Evolutionary conservation across 164 flowering plant genomes (phyloP).

Genomic region (Tinospora cordifolia): DNA sequence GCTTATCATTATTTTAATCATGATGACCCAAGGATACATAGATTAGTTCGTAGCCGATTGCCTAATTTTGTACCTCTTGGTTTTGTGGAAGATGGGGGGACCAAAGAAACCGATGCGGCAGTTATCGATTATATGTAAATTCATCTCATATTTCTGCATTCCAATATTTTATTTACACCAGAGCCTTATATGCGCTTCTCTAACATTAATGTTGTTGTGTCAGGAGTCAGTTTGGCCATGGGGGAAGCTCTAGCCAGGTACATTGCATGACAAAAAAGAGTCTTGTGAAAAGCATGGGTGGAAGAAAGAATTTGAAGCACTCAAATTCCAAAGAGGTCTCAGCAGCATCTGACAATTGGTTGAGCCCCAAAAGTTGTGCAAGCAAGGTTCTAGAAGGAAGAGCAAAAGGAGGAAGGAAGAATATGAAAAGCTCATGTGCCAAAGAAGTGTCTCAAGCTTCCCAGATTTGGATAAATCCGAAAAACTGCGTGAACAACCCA

Average conservation of each 20-base stretch:
- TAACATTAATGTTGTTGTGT: constrained; percentile 6
- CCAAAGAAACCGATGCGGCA: constrained; percentile 26
- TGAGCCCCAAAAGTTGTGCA: constrained; percentile 37
- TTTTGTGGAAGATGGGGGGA: constrained; percentile 20
- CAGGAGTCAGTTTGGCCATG: constrained; percentile 70
- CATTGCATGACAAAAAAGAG: neutral
- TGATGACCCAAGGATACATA: constrained; percentile 59
- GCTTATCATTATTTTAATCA: constrained; percentile 65
- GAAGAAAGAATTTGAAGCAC: constrained; percentile 29
- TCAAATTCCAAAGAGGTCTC: constrained; percentile 25
- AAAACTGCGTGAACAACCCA: constrained; percentile 25
- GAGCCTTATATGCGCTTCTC: neutral
- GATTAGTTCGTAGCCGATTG: constrained; percentile 55
- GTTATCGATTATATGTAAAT: constrained; percentile 66
- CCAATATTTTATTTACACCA: neutral
- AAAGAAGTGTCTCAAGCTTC: constrained; percentile 30
- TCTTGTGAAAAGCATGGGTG: constrained; percentile 15
- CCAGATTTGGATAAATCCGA: constrained; percentile 60
- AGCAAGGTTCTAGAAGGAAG: constrained; percentile 17
- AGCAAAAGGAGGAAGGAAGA: constrained; percentile 31
- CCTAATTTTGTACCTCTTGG: constrained; percentile 61
- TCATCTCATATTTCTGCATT: constrained; percentile 1
- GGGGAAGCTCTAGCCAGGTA: constrained; percentile 15
- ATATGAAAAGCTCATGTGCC: constrained; percentile 23
- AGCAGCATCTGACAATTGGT: constrained; percentile 43